phyloP scores from a whole-genome alignment of 2,329 filamentous ascomycete species.

The Botrytis cinerea region DNA sequence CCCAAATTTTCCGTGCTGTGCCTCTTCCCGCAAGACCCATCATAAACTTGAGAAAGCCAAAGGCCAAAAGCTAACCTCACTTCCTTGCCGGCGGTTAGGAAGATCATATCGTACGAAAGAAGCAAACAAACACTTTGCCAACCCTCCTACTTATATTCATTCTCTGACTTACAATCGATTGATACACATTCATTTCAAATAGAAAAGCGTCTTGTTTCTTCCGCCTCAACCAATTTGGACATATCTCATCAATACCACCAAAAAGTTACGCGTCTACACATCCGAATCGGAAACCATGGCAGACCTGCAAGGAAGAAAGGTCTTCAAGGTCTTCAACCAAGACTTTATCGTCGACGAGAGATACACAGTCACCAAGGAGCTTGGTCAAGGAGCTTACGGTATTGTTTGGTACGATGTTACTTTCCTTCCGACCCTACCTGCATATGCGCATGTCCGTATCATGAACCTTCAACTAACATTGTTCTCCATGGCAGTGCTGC shows the following conservation, averaged over 20 bases:
- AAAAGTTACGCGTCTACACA: neutral
- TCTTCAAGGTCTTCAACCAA: conserved; percentile 99
- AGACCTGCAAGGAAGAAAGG: conserved; percentile 66
- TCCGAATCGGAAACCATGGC: conserved; percentile 39
- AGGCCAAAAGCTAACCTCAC: neutral
- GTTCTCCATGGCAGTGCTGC: conserved; percentile 65
- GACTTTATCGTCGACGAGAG: conserved; percentile 98
- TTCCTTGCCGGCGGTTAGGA: conserved; percentile 24
- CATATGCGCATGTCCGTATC: conserved; percentile 24
- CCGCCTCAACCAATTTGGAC: neutral
- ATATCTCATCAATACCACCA: neutral
- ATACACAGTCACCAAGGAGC: conserved; percentile 97
- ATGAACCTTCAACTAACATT: conserved; percentile 37
- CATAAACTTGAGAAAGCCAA: neutral
- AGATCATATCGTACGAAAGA: conserved; percentile 12
- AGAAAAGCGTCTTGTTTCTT: neutral
- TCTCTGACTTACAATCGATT: conserved; percentile 13
- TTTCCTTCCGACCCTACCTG: conserved; percentile 27
- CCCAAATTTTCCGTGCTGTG: conserved; percentile 20
- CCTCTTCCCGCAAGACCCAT: conserved; percentile 19
- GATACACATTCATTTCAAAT: neutral
- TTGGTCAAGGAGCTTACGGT: conserved; percentile 96
- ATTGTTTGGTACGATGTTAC: conserved; percentile 80
- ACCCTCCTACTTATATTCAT: conserved; percentile 13
- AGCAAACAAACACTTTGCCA: neutral